Evolutionary conservation across 345 rosid species (phyloP).

Genomic region (Arabis alpina): DNA sequence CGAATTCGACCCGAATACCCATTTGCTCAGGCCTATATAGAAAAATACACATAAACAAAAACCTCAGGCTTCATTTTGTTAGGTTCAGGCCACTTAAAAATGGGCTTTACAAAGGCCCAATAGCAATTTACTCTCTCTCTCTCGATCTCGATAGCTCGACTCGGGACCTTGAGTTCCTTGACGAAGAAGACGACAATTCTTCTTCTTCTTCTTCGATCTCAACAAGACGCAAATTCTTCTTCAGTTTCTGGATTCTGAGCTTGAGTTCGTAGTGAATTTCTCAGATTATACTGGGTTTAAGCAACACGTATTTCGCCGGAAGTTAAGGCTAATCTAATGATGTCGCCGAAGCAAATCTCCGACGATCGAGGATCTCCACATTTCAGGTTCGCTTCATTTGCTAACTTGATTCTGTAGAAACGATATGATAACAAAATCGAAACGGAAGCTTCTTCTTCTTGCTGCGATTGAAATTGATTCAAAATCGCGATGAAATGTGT

Average conservation of each 20-base stretch:
- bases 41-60: too few species aligned
- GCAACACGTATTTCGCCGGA: background rate
- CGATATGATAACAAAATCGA: background rate
- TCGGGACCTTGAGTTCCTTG: too few species aligned
- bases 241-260: conserved; percentile 14
- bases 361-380: conserved; percentile 85
- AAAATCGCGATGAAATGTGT: conserved; percentile 7
- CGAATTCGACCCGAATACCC: too few species aligned
- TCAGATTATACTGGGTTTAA: conserved; percentile 1
- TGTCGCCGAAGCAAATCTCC: conserved; percentile 73
- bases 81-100: too few species aligned
- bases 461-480: background rate
- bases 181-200: too few species aligned
- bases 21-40: too few species aligned
- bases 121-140: too few species aligned
- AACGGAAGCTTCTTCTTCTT: conserved; percentile 7
- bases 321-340: conserved; percentile 46
- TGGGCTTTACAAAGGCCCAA: too few species aligned
- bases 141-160: too few species aligned
- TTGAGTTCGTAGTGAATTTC: background rate
- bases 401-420: conserved; percentile 19
- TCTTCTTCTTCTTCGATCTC: too few species aligned
- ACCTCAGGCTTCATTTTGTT: too few species aligned
- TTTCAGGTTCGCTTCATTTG: conserved; percentile 54
- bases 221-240: conserved; percentile 27